Base-by-base conservation (phyloP, 345 rosid species). In the Heritiera littoralis region DNA sequence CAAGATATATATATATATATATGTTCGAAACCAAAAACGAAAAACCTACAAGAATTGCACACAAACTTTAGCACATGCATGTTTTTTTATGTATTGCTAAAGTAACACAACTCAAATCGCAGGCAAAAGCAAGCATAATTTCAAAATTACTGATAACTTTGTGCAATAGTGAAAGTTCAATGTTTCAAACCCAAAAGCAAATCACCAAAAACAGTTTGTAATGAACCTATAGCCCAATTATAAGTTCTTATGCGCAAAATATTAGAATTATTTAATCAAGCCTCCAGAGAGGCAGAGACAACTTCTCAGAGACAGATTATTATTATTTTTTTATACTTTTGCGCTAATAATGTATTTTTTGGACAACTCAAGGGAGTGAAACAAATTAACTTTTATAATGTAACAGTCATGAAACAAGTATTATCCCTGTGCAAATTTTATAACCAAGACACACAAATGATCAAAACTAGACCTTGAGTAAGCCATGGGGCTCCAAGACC, bases 401-500 rank as follows among this genome's bases (percentile, higher is more conserved):
- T 17, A 9, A 32, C 28, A n/a, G 60, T 75, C 54, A 43, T n/a
- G 35, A 45, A 46, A 46, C 8, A 51, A 15, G 43, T 35, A 17
- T 72, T 52, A 7, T 54, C 8, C 35, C 30, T 43, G 35, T 72
- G 63, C 28, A 54, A 35, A 72, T 15, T 71, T 41, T 65, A 67
- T 41, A 41, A 17, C 43, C 72, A 67, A 18, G 52, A 40, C 70
- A 67, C 49, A 46, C 46, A 40, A 14, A 49, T 7, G 20, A 70
- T 28, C 11, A 70, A 28, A 70, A 70, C 49, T 14, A 49, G 86
- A 94, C 99, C 99, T 92, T 89, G 64, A 96, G 93, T 74, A 96
- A 87, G 74, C 97, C 98, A 84, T 93, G 90, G 71, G 97, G 90
- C 84, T 91, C 98, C 64, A 96, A 86, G 75, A 94, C 97, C 72